These are phyloP conservation scores for Plantago coronopus DNA, from an alignment of 305 asterid genomes.

Conservation along the genomic window DNA sequence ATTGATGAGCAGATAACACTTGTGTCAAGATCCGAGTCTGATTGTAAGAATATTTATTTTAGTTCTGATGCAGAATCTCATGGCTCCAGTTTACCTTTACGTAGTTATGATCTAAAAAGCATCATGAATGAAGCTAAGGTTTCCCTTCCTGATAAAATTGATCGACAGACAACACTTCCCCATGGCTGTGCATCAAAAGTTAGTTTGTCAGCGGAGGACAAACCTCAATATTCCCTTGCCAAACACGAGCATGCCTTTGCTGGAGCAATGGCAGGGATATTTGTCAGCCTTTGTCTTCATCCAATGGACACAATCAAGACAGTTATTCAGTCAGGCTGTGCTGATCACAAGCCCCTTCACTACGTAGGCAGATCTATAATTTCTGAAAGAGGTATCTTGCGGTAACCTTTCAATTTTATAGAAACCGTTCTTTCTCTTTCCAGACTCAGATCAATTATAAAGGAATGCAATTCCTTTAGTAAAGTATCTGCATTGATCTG, in stretches of 20 bases:
- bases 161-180: constrained; percentile 22
- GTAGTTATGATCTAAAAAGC: constrained; percentile 26
- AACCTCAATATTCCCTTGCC: constrained; percentile 44
- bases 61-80: constrained; percentile 25
- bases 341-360: constrained; percentile 58
- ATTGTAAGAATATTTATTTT: constrained; percentile 24
- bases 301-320: constrained; percentile 92
- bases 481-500: constrained; percentile 19
- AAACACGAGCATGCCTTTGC: constrained; percentile 90
- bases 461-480: constrained; percentile 11
- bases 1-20: constrained; percentile 1
- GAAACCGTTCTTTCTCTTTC: constrained; percentile 11
- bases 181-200: constrained; percentile 31
- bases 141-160: constrained; percentile 23
- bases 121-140: constrained; percentile 18
- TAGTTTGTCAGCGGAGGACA: constrained; percentile 30
- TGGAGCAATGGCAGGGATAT: constrained; percentile 92
- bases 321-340: constrained; percentile 68
- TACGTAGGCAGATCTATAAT: constrained; percentile 59
- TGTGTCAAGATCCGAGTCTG: constrained; percentile 27
- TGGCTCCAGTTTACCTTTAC: constrained; percentile 25
- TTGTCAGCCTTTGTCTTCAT: constrained; percentile 87
- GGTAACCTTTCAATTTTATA: constrained; percentile 12
- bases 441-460: constrained; percentile 12
- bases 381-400: constrained; percentile 73